A percentile compares a stretch with the other conserved stretches of the same genome.
Evolutionary conservation across 169 alveolate species (phyloP).

Genomic region (Plasmodium falciparum): DNA sequence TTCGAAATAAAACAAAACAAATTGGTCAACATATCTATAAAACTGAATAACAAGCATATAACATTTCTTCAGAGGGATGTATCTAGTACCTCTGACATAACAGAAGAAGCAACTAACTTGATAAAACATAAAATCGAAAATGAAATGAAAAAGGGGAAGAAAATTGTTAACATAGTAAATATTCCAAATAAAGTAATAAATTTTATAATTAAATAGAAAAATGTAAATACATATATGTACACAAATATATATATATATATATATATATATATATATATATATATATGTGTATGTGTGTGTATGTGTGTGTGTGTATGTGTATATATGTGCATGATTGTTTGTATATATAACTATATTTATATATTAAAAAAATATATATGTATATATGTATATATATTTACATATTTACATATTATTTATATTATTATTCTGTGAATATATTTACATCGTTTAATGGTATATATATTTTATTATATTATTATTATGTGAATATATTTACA

Average conservation of each 20-base stretch:
- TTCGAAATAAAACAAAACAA: constrained; percentile 24
- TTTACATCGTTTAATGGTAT: no score
- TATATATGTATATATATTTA: not conserved
- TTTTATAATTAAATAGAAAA: constrained; percentile 24
- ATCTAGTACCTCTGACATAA: constrained; percentile 4
- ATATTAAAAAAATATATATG: not conserved
- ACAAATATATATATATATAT: not conserved
- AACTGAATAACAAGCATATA: constrained; percentile 51
- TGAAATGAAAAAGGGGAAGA: constrained; percentile 42
- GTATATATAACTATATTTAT: not conserved
- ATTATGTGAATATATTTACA: not conserved
- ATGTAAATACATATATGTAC: not conserved
- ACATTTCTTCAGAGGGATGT: constrained; percentile 11
- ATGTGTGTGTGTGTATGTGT: no score
- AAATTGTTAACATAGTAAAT: constrained; percentile 39
- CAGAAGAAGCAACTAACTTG: constrained; percentile 25
- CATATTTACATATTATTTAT: no score
- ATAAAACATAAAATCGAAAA: constrained; percentile 34
- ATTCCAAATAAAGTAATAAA: constrained; percentile 47
- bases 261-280: no score
- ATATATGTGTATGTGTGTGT: no score
- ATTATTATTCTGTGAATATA: not conserved
- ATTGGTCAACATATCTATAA: constrained; percentile 15
- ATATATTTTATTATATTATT: not conserved
- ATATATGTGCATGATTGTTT: not conserved